A percentile compares a stretch with the other conserved stretches of the same genome.
Evolutionary conservation across 2,329 filamentous ascomycete genomes (phyloP).

Genomic region (Verticillium nubilum): DNA sequence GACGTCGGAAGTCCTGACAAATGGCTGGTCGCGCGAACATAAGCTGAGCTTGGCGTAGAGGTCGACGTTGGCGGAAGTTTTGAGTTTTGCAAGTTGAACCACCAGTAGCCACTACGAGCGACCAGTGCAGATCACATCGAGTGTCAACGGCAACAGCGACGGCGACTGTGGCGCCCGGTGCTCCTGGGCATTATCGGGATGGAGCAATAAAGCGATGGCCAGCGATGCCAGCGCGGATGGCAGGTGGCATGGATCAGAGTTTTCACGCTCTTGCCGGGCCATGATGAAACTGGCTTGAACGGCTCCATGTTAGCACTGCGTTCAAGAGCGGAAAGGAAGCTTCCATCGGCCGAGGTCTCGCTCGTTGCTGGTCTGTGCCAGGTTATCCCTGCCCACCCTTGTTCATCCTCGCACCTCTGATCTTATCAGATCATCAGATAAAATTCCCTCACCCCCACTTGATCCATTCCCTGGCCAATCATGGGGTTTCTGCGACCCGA

Average conservation of each 20-base stretch:
- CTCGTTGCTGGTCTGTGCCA: background rate
- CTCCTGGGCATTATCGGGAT: no score
- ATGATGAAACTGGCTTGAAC: background rate
- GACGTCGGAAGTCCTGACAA: no score
- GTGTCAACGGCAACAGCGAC: no score
- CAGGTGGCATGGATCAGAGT: background rate
- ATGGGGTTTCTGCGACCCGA: background rate
- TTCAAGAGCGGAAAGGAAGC: background rate
- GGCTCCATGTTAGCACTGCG: background rate
- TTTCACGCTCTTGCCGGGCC: background rate
- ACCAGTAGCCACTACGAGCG: no score
- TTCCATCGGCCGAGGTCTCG: background rate
- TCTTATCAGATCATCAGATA: slow-evolving; percentile 55
- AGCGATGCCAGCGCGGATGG: background rate
- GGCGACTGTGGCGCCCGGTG: no score
- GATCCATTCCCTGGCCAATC: background rate
- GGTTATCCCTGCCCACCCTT: background rate
- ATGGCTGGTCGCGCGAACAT: no score
- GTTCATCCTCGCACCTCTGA: background rate
- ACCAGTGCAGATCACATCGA: no score
- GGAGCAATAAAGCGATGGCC: background rate
- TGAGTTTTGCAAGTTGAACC: no score
- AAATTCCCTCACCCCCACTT: slow-evolving; percentile 27
- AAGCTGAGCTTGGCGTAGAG: no score
- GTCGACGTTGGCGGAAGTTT: no score